Percentiles rank a stretch among this genome's conserved stretches.
Conservation (phyloP, 2,329 filamentous ascomycete genomes). For the Fusarium solani-melongenae region DNA sequence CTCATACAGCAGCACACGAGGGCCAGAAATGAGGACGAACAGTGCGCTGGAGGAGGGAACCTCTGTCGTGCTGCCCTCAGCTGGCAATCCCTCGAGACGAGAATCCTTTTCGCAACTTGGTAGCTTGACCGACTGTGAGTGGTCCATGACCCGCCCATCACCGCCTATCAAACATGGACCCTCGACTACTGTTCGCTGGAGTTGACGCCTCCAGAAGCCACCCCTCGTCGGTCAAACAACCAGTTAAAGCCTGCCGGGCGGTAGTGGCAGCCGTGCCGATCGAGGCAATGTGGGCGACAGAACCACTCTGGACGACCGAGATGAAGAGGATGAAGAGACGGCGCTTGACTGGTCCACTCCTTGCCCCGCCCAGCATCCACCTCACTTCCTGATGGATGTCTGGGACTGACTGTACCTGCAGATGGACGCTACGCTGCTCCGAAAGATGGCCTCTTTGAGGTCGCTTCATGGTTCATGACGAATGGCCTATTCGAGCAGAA, state of each 20-base stretch:
- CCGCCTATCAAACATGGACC: slow-evolving; percentile 11
- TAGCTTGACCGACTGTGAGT: slow-evolving; percentile 12
- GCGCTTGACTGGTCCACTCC: slow-evolving; percentile 37
- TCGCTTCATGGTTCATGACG: background rate
- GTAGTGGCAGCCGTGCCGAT: slow-evolving; percentile 29
- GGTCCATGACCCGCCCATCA: slow-evolving; percentile 2
- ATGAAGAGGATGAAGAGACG: slow-evolving; percentile 36
- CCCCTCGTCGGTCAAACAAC: slow-evolving; percentile 23
- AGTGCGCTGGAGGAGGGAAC: slow-evolving; percentile 14
- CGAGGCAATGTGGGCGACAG: slow-evolving; percentile 29
- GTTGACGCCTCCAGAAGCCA: slow-evolving; percentile 28
- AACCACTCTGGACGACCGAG: slow-evolving; percentile 41
- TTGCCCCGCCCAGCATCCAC: slow-evolving; percentile 19
- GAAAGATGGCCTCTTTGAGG: background rate
- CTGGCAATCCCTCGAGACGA: background rate
- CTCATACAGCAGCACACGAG: slow-evolving; percentile 21
- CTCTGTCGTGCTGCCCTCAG: background rate
- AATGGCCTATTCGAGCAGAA: background rate
- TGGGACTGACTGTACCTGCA: slow-evolving; percentile 13
- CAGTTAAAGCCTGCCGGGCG: slow-evolving; percentile 26
- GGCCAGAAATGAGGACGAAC: slow-evolving; percentile 9
- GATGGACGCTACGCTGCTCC: background rate
- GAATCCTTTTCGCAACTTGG: background rate
- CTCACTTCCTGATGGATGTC: slow-evolving; percentile 7
- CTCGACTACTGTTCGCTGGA: slow-evolving; percentile 29